Conservation (phyloP, 495 filamentous ascomycete species). For the Sordaria brevicollis region DNA sequence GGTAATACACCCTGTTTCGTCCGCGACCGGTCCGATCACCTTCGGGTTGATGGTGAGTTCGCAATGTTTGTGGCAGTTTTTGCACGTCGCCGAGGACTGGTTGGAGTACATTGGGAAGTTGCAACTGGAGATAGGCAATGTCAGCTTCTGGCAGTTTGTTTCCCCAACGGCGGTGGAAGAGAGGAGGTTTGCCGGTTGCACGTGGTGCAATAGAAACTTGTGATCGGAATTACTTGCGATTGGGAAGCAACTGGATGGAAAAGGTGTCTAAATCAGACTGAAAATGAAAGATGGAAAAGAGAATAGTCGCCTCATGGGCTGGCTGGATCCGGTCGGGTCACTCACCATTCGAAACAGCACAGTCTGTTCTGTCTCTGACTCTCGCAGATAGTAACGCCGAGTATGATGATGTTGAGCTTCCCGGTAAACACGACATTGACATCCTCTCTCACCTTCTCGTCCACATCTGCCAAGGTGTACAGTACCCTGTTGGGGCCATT, state of each 20-base stretch:
- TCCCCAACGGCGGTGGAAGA: not conserved
- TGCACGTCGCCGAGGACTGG: slow-evolving; percentile 33
- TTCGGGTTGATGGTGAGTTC: slow-evolving; percentile 44
- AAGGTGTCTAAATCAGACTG: too few relatives aligned
- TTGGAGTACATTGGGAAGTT: slow-evolving; percentile 47
- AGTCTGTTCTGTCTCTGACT: slow-evolving; percentile 37
- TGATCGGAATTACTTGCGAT: too few relatives aligned
- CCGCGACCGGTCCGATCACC: slow-evolving; percentile 40
- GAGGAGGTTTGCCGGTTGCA: not conserved
- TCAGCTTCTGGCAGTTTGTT: not conserved
- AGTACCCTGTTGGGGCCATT: slow-evolving; percentile 35
- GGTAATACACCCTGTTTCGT: slow-evolving; percentile 44
- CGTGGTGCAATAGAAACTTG: not conserved
- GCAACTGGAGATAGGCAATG: slow-evolving; percentile 29
- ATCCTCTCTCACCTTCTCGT: slow-evolving; percentile 40
- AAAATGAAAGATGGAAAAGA: not conserved
- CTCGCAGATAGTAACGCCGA: slow-evolving; percentile 41
- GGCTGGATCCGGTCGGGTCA: not conserved
- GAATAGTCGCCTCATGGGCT: not conserved
- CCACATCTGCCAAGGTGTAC: slow-evolving; percentile 50
- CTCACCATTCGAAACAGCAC: slow-evolving; percentile 48
- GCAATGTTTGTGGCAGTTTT: slow-evolving; percentile 37
- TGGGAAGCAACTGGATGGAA: too few relatives aligned
- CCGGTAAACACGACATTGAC: slow-evolving; percentile 39
- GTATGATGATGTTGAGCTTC: slow-evolving; percentile 47